phyloP scores from a whole-genome alignment of 768 basidiomycete genomes.

The Trametes coccinea region DNA sequence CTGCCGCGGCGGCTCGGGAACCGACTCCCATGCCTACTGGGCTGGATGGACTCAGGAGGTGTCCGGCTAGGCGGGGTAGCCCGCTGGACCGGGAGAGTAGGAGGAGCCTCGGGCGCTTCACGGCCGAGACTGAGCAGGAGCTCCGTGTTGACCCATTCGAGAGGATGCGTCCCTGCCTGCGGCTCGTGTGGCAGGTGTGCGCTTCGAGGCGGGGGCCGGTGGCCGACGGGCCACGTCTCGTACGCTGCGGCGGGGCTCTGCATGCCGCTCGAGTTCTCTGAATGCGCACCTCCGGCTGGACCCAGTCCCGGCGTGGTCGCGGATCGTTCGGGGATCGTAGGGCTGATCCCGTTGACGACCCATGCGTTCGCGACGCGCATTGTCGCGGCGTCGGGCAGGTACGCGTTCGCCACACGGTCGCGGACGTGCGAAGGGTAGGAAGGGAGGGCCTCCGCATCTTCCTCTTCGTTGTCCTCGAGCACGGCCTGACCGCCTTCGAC shows the following conservation, averaged over 20 bases:
- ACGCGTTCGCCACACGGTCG: conserved; percentile 85
- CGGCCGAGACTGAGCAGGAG: conserved; percentile 65
- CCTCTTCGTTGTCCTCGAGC: conserved; percentile 40
- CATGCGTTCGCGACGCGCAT: conserved; percentile 68
- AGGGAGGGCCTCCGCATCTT: conserved; percentile 75
- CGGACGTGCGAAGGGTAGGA: conserved; percentile 88
- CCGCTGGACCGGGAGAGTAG: conserved; percentile 26
- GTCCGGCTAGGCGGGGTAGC: conserved; percentile 31
- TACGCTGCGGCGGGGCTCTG: conserved; percentile 23
- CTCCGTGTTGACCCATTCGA: conserved; percentile 87
- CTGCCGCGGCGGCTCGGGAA: conserved; percentile 34
- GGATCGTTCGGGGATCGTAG: conserved; percentile 30
- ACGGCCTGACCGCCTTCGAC: conserved; percentile 33
- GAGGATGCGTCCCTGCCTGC: conserved; percentile 43
- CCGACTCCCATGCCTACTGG: conserved; percentile 25
- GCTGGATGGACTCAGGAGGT: conserved; percentile 31
- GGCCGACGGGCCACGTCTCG: conserved; percentile 26
- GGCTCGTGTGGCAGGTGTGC: conserved; percentile 35
- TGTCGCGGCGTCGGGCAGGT: conserved; percentile 60
- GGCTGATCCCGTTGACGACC: conserved; percentile 45
- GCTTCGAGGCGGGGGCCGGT: conserved; percentile 12
- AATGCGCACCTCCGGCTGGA: neutral
- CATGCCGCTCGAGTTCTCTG: conserved; percentile 24
- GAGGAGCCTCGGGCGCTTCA: conserved; percentile 34
- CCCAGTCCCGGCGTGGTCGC: conserved; percentile 1